Evolutionary conservation across 306 rosid genomes (phyloP).

Genomic region (Fragaria nilgerrensis): DNA sequence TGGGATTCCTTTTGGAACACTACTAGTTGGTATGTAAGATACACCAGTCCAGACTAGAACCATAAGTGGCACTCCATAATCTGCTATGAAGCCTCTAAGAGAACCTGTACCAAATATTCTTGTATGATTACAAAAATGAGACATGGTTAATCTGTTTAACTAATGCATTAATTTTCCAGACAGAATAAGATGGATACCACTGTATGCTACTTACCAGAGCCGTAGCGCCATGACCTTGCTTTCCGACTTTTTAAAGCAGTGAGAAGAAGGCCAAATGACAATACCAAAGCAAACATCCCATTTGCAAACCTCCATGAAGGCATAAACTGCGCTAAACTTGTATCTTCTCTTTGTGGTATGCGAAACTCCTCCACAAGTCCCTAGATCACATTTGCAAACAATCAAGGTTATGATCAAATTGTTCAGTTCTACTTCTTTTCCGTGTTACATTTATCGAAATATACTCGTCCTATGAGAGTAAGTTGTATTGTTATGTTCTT

Average conservation of each 20-base stretch:
- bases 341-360: slow-evolving; percentile 58
- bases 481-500: not conserved
- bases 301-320: slow-evolving; percentile 97
- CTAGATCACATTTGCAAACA: slow-evolving; percentile 27
- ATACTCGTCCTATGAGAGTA: not conserved
- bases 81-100: slow-evolving; percentile 84
- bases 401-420: not conserved
- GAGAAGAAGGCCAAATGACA: slow-evolving; percentile 93
- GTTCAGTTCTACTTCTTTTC: not conserved
- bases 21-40: slow-evolving; percentile 74
- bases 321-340: slow-evolving; percentile 39
- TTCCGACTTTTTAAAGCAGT: slow-evolving; percentile 86
- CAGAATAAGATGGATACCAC: not conserved
- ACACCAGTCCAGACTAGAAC: slow-evolving; percentile 90
- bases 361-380: slow-evolving; percentile 92
- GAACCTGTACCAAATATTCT: slow-evolving; percentile 48
- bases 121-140: not conserved
- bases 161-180: not conserved
- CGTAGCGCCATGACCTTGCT: slow-evolving; percentile 98
- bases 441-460: not conserved
- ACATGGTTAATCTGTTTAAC: not conserved
- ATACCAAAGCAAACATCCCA: slow-evolving; percentile 97
- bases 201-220: slow-evolving; percentile 52
- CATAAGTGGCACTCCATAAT: slow-evolving; percentile 98
- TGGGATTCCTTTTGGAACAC: slow-evolving; percentile 83